Evolutionary conservation across 352 stramenopile genomes (phyloP).

Genomic region (Salisapilia sapeloensis): DNA sequence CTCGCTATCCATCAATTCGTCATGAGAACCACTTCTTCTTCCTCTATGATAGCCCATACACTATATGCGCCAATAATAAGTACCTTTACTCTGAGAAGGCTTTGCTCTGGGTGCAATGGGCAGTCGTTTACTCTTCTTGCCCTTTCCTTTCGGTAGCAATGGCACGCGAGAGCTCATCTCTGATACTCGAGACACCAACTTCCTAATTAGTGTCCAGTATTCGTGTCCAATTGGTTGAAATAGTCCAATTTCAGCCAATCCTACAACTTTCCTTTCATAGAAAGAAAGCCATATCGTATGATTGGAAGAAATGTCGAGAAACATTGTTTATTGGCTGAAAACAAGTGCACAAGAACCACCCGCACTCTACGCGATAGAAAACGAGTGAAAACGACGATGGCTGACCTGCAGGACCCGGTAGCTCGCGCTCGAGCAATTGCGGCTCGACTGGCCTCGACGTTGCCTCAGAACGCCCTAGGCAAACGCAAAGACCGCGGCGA

Average conservation of each 20-base stretch:
- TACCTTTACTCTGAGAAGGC: constrained; percentile 32
- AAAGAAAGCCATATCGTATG: neutral
- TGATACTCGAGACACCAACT: constrained; percentile 4
- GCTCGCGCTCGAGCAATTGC: constrained; percentile 70
- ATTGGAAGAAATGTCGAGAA: constrained; percentile 4
- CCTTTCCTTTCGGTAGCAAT: constrained; percentile 54
- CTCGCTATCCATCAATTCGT: too few species aligned
- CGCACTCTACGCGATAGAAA: too few species aligned
- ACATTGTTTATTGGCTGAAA: constrained; percentile 21
- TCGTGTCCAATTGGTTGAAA: constrained; percentile 4
- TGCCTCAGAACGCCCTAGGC: constrained; percentile 46
- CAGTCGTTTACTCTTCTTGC: constrained; percentile 45
- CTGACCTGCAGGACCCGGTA: constrained; percentile 50
- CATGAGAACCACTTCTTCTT: too few species aligned
- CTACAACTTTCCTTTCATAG: constrained; percentile 1
- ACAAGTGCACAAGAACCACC: constrained; percentile 1
- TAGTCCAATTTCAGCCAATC: neutral
- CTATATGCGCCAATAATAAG: too few species aligned
- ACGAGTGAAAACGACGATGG: constrained; percentile 7
- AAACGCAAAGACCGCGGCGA: constrained; percentile 79
- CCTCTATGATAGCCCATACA: too few species aligned
- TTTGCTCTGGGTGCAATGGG: constrained; percentile 47
- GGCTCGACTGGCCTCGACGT: constrained; percentile 46
- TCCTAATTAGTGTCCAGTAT: constrained; percentile 2
- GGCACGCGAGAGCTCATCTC: constrained; percentile 33